phyloP scores from a whole-genome alignment of 352 stramenopile genomes.

The Halophytophthora batemanensis region DNA sequence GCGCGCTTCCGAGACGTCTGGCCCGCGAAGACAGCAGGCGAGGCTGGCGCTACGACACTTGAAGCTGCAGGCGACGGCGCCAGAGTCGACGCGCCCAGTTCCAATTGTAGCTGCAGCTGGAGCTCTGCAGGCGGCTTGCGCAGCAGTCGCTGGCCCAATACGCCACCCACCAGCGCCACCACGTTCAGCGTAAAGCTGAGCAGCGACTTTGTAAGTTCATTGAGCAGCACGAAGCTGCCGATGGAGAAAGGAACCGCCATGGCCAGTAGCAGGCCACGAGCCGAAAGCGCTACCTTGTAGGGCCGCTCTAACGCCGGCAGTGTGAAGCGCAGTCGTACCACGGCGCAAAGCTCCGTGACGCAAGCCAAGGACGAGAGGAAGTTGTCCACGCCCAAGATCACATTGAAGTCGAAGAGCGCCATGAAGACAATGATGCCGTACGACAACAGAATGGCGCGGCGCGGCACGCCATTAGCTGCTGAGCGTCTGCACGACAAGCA shows the following conservation, averaged over 20 bases:
- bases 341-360: slow-evolving; percentile 90
- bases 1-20: slow-evolving; percentile 18
- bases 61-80: slow-evolving; percentile 11
- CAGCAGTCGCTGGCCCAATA: slow-evolving; percentile 58
- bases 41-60: slow-evolving; percentile 18
- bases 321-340: slow-evolving; percentile 86
- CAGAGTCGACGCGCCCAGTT: slow-evolving; percentile 12
- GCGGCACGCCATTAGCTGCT: slow-evolving; percentile 49
- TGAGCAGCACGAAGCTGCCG: slow-evolving; percentile 59
- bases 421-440: slow-evolving; percentile 88
- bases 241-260: slow-evolving; percentile 60
- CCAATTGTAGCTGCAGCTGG: slow-evolving; percentile 35
- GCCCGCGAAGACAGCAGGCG: slow-evolving; percentile 7
- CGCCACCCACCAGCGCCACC: slow-evolving; percentile 41
- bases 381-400: slow-evolving; percentile 91
- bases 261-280: slow-evolving; percentile 34
- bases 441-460: slow-evolving; percentile 77
- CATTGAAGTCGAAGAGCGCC: slow-evolving; percentile 85
- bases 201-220: slow-evolving; percentile 62
- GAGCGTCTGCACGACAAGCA: slow-evolving; percentile 30
- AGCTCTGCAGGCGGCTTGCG: slow-evolving; percentile 33
- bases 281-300: slow-evolving; percentile 72
- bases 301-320: slow-evolving; percentile 67
- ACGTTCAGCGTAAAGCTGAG: slow-evolving; percentile 53
- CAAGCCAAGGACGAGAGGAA: slow-evolving; percentile 90